Evolutionary conservation across 1,139 yeast species (phyloP), one percentile per base, ranked within the genome.

Genomic region (Debaryomycetaceae sp.): DNA sequence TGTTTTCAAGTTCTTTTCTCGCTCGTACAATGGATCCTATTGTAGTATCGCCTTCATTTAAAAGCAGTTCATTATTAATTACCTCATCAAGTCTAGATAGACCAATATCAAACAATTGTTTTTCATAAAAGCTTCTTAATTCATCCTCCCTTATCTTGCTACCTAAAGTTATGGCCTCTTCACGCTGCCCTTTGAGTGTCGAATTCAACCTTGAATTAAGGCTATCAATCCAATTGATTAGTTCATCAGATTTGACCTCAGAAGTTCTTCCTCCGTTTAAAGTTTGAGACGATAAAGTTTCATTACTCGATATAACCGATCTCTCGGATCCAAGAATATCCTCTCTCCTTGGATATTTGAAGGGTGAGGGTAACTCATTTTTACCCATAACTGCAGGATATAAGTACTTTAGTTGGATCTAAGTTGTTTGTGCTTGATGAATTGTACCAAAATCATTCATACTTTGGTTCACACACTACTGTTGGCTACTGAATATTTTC

Each of bases 191-290:
- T 34, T 66, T 60, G 24, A 78, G 57, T 5, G 77, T 68, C 2
- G 57, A 46, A 42, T 65, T 58, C 5, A 80, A 79, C 44, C 80
- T 66, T 5, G 51, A 45, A 42, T 76, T 75, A 39, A 81, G 59
- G 5, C 71, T 65, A 38, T 72, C 71, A 31, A 82, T 73, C 87
- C 87, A 82, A 22, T 64, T 57, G 7, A 77, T 63, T n/a, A 80
- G 52, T 13, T 76, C 77, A 37, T 72, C 71, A 1, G 52, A 49
- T 34, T 47, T 49, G 22, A 38, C 36, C 11, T 34, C 41, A 6
- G 22, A 7, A 14, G 36, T 38, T 38, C 17, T 24, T 14, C 14
- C 17, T 3, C 20, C 23, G 11, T 27, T 27, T 4, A 27, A 27
- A 27, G 31, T 8, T 7, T 11, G 31, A 27, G 31, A 27, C 4